Percentiles rank a stretch among this genome's conserved stretches.
phyloP scores from a whole-genome alignment of 345 rosid genomes.

The Rubroshorea leprosula region DNA sequence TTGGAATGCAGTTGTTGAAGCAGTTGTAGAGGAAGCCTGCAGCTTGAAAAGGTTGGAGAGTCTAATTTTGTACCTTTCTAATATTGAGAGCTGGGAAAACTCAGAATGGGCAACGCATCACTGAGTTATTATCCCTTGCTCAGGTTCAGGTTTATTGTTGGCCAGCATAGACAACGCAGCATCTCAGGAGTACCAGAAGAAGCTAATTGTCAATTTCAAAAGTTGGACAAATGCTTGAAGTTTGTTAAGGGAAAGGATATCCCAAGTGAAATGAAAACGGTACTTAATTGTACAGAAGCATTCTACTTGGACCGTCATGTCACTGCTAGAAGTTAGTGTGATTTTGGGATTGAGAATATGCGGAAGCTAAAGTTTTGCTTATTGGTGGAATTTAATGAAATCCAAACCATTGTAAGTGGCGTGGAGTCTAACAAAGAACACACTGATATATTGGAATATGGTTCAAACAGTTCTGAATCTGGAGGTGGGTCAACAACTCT shows the following conservation, averaged over 20 bases:
- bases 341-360: constrained; percentile 17
- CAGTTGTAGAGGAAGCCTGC: too few relatives aligned
- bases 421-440: background rate
- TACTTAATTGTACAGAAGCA: background rate
- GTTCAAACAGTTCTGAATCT: too few relatives aligned
- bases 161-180: constrained; percentile 17
- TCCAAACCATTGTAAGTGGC: constrained; percentile 14
- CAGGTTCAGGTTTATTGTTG: constrained; percentile 16
- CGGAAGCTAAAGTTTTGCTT: constrained; percentile 18
- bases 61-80: constrained; percentile 7
- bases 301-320: constrained; percentile 21
- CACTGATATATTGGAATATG: background rate
- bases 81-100: background rate
- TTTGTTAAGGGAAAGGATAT: constrained; percentile 15
- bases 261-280: background rate
- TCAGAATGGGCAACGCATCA: background rate
- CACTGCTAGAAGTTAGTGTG: constrained; percentile 4
- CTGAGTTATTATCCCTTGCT: background rate
- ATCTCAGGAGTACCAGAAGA: constrained; percentile 17
- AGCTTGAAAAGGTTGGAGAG: too few relatives aligned
- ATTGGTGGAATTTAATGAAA: constrained; percentile 19
- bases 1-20: too few relatives aligned
- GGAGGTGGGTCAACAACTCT: too few relatives aligned
- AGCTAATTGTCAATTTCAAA: constrained; percentile 1
- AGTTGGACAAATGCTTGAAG: constrained; percentile 13